Evolutionary conservation across 352 stramenopile genomes (phyloP).

Genomic region (Pythium aristosporum): DNA sequence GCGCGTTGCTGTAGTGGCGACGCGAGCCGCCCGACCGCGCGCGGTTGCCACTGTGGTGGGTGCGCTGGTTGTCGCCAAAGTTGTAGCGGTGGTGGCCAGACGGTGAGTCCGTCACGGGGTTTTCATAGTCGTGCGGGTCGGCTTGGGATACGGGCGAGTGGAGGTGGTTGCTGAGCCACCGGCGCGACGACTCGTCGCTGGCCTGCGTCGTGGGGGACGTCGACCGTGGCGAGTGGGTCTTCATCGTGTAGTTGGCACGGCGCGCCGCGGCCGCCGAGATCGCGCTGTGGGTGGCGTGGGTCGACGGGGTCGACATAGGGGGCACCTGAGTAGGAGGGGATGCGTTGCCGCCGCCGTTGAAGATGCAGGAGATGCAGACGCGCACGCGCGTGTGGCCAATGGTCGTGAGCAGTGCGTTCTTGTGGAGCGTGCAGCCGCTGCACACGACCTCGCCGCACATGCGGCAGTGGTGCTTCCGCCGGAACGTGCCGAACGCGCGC

Average conservation of each 20-base stretch:
- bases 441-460: conserved; percentile 86
- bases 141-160: conserved; percentile 54
- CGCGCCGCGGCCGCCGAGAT: conserved; percentile 4
- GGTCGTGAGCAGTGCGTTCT: conserved; percentile 53
- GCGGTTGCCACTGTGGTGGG: conserved; percentile 6
- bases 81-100: conserved; percentile 15
- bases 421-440: conserved; percentile 77
- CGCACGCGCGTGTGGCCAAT: conserved; percentile 65
- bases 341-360: conserved; percentile 37
- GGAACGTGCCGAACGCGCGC: conserved; percentile 74
- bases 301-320: background rate
- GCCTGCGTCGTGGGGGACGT: conserved; percentile 29
- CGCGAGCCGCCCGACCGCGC: conserved; percentile 7
- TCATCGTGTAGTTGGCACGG: conserved; percentile 9
- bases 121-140: conserved; percentile 41
- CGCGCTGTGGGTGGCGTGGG: background rate
- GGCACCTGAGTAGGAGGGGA: conserved; percentile 12
- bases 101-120: conserved; percentile 20
- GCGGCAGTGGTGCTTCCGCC: conserved; percentile 85
- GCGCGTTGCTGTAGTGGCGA: conserved; percentile 10
- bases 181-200: conserved; percentile 40
- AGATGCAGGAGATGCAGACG: conserved; percentile 79
- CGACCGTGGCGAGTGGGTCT: conserved; percentile 20
- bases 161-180: conserved; percentile 63
- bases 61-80: conserved; percentile 29